Conservation (phyloP, 768 basidiomycete species). For the Calocybe cyanea region DNA sequence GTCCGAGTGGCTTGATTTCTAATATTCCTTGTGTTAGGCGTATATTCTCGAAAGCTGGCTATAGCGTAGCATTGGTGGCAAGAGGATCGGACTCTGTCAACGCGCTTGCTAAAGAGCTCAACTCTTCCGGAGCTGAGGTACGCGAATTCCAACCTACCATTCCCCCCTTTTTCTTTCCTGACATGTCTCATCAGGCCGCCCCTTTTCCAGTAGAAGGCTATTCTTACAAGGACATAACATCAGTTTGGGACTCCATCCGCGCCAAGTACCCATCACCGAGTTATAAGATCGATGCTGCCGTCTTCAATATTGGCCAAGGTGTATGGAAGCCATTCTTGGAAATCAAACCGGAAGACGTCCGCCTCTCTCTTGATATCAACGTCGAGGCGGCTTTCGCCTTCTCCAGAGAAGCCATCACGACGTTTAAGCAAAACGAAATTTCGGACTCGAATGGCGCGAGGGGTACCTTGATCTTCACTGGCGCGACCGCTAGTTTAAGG, state of each 20-base stretch:
- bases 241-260: conserved; percentile 45
- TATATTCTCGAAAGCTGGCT: conserved; percentile 58
- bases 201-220: conserved; percentile 53
- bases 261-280: conserved; percentile 41
- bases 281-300: conserved; percentile 52
- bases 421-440: conserved; percentile 55
- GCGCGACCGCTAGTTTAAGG: conserved; percentile 63
- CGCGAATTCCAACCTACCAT: background rate
- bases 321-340: conserved; percentile 69
- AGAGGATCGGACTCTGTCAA: conserved; percentile 51
- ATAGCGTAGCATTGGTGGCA: conserved; percentile 64
- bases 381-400: conserved; percentile 62
- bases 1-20: background rate
- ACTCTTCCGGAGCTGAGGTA: conserved; percentile 1
- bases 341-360: conserved; percentile 54
- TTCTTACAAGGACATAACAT: conserved; percentile 45
- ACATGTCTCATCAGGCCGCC: conserved; percentile 40
- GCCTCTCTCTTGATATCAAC: conserved; percentile 45
- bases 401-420: conserved; percentile 53
- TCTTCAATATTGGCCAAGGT: conserved; percentile 59
- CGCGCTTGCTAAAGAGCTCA: conserved; percentile 33
- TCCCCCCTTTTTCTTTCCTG: background rate
- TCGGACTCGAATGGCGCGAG: conserved; percentile 47
- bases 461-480: conserved; percentile 69
- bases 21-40: conserved; percentile 33